Evolutionary conservation across 306 rosid species (phyloP), one percentile per base, ranked within the genome.

Genomic region (Urtica urens): DNA sequence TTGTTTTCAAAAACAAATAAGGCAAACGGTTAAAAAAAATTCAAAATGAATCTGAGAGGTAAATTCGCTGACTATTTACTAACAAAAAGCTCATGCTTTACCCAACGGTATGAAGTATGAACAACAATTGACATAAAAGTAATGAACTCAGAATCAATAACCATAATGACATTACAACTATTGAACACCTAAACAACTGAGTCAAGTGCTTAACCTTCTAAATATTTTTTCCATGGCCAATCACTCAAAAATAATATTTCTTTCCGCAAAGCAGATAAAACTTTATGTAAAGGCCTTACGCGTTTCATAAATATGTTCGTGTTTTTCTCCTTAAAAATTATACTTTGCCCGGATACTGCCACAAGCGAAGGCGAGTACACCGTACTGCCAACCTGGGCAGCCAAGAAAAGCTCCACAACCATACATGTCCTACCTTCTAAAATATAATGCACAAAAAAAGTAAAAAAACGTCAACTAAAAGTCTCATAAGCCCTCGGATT

Each of bases 341-440:
- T 66, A 67, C 58, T 55, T 72, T 61, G 76, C 68, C 81, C 81
- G 73, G 75, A 75, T 74, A 85, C 86, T 85, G 87, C 99, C 99
- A 77, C 99, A 56, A 90, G 99, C 75, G 96, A 85, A 75, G 94
- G 94, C 95, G 75, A 64, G 70, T 57, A 60, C 71, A n/a, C n/a
- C 77, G 66, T 72, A 61, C 72, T 71, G 87, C 94, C 94, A 75
- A 90, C 99, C 99, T 90, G 99, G 99, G 99, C 95, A 82, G 94
- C 81, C 83, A 78, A 87, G 87, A 68, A 75, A 60, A 56, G 75
- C 73, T 62, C 76, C 83, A 64, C 45, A 73, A 50, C 64, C n/a
- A n/a, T 64, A 64, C 55, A 55, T 67, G 73, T 63, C 71, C 84
- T 77, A 72, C 62, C 61, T 63, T 67, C 78, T 74, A 72, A 72